Evolutionary conservation across 2,329 filamentous ascomycete species (phyloP), one percentile per base, ranked within the genome.

Genomic region (Phialophora macrospora): DNA sequence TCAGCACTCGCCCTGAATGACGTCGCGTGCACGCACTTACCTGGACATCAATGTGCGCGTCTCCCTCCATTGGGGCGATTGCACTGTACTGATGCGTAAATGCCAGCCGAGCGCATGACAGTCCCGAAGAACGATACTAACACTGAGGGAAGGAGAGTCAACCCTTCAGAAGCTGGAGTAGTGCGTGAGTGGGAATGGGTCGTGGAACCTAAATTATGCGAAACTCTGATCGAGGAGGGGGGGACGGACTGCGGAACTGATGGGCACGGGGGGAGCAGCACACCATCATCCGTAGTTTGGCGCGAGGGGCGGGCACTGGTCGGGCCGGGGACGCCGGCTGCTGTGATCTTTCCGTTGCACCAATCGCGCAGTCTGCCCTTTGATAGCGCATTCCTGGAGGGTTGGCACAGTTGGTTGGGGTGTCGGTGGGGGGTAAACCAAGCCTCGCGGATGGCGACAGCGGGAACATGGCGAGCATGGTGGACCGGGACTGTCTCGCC

Each of bases 21-120:
- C 58, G 26, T 28, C 9, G 20, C 5, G 24, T 26, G 20, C 11
- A n/a, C 22, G 7, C 12, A 52, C 46, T 60, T 20, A 26, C 58
- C 58, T 60, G 58, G 58, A 32, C 28, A 52, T 60, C 58, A 52
- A 60, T 60, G 22, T 60, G 58, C 28, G 58, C 58, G n/a, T 30
- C 58, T 34, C 46, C 44, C 44, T 60, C 58, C 58, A 60, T 60
- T 14, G 38, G 8, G 12, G n/a, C 17, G 32, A 52, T 14, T 17
- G 26, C 32, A 6, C 46, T 34, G 14, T n/a, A 44, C 14, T n/a
- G 6, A 44, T 8, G 17, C 14, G 38, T 44, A 6, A n/a, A n/a
- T n/a, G 38, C 17, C 14, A n/a, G 14, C 38, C 6, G 38, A 17
- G 38, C 17, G 6, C 14, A 44, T 44, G 17, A 44, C 38, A n/a